Percentiles rank a stretch among this genome's conserved stretches.
phyloP scores from a whole-genome alignment of 2,329 filamentous ascomycete species.

The Apiospora marii region DNA sequence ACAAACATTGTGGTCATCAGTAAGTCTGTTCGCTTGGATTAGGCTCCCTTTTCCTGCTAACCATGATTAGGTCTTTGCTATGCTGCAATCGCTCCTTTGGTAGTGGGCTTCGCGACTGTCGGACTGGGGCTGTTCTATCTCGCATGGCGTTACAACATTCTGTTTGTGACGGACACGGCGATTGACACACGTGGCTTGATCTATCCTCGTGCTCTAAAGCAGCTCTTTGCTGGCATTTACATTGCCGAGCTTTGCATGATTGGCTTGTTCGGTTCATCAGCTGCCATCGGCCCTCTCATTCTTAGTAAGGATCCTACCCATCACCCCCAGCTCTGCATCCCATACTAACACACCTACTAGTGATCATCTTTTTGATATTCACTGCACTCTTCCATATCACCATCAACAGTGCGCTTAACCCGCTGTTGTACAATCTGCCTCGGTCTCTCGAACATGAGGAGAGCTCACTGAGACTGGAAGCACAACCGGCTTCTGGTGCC shows the following conservation, averaged over 20 bases:
- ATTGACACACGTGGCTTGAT: constrained; percentile 89
- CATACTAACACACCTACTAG: neutral
- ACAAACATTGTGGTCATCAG: constrained; percentile 83
- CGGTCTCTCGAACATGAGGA: constrained; percentile 66
- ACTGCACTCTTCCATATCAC: constrained; percentile 78
- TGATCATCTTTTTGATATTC: constrained; percentile 79
- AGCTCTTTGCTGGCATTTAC: constrained; percentile 85
- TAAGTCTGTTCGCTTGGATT: constrained; percentile 48
- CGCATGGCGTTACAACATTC: constrained; percentile 88
- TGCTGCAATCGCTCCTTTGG: constrained; percentile 83
- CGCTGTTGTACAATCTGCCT: constrained; percentile 81
- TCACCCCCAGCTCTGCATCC: neutral
- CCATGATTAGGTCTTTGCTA: constrained; percentile 75
- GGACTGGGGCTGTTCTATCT: constrained; percentile 85
- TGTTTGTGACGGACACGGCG: constrained; percentile 83
- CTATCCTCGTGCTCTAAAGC: constrained; percentile 87
- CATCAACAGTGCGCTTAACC: constrained; percentile 76
- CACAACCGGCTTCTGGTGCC: constrained; percentile 24
- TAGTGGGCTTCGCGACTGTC: constrained; percentile 81
- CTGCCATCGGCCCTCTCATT: constrained; percentile 72
- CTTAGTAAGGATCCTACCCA: constrained; percentile 51
- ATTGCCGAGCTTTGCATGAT: constrained; percentile 83
- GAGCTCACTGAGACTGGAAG: constrained; percentile 40
- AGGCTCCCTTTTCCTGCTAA: constrained; percentile 30
- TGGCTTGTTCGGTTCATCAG: constrained; percentile 79